Base-by-base conservation (phyloP, 2,329 filamentous ascomycete species). In the Botrytis hyacinthi region DNA sequence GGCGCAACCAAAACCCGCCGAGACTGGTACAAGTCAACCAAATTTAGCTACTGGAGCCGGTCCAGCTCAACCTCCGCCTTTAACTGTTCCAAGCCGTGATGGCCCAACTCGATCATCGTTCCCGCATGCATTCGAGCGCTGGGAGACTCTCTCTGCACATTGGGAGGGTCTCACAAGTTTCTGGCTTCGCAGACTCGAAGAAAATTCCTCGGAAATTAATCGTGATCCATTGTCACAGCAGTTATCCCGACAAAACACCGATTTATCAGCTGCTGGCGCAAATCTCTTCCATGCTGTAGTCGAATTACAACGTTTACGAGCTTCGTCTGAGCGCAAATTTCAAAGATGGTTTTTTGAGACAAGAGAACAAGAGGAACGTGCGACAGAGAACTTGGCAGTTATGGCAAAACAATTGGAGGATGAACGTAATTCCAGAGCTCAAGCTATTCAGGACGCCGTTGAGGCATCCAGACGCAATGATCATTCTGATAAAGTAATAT, bases 301-400 rank as follows among this genome's bases (percentile, higher is more conserved):
- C 5, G 96, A 99, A 82, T 85, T 99, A 63, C 96, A 99, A 82
- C 91, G 96, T 44, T 86, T 99, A 40, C 92, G 96, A 61, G 96
- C 96, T 54, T 97, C 94, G 73, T 98, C 95, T 0, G 96, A 99
- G 83, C 91, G 96, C 76, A 98, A 98, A 81, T 99, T 99, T 79
- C 96, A 99, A 83, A 89, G 96, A 69, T 99, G 96, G 96, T 98
- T 98, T 83, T 97, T 97, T 78, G 96, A 99, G 81, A 97, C 95
- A 12, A 88, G 95, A 70, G 88, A 91, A 46, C 95, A 98, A 77
- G 90, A 97, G 77, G 96, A 98, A 84, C 90, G 92, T 42, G 88
- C 91, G 68, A 92, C 93, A 77, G 96, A 98, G 82, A 86, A 92
- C 54, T 93, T 94, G 73, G 94, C 90, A 4, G 89, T 95, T 80